Base-by-base conservation (phyloP, 306 rosid genomes). In the Cucurbita argyrosperma region DNA sequence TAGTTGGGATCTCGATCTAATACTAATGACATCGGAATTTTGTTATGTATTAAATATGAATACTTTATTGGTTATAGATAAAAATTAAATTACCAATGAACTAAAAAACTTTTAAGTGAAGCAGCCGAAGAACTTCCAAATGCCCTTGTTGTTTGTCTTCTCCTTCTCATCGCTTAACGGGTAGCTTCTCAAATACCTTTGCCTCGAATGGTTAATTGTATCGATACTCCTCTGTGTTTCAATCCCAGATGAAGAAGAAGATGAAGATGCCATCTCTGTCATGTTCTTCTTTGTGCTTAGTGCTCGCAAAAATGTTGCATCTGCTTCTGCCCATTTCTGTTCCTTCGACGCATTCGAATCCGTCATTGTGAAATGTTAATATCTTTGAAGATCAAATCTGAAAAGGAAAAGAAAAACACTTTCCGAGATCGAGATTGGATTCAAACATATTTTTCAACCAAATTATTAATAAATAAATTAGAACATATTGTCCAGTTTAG, bases 131-230 rank as follows among this genome's bases (percentile, higher is more conserved):
- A 60, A 60, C 5, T 35, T 60, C 5, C 7, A 30, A 60, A 60
- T 13, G 5, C 19, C 10, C 52, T 47, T 47, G 13, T 30, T 35
- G 13, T 21, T 47, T 13, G 7, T 1, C 39, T 4, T 14, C 18
- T 16, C 13, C 40, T 67, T 42, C 0, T 21, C 55, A 0, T 50
- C 1, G 7, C 6, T 46, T 23, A 68, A 68, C 1, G 1, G 47
- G 57, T 68, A 68, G 73, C 73, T 68, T 68, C 73, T 68, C 42
- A 68, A 47, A 23, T 19, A 68, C 42, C 73, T 46, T 47, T 68
- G 73, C 21, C 73, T 68, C 1, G 42, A 5, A 47, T 46, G 7
- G 21, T 47, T 68, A 23, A 45, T 21, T 2, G 47, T 46, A 39
- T 68, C 73, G 14, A 14, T 23, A 26, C n/a, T 19, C 0, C n/a